Evolutionary conservation across 2,329 filamentous ascomycete genomes (phyloP), one percentile per base, ranked within the genome.

Genomic region (Gaeumannomyces sp.): DNA sequence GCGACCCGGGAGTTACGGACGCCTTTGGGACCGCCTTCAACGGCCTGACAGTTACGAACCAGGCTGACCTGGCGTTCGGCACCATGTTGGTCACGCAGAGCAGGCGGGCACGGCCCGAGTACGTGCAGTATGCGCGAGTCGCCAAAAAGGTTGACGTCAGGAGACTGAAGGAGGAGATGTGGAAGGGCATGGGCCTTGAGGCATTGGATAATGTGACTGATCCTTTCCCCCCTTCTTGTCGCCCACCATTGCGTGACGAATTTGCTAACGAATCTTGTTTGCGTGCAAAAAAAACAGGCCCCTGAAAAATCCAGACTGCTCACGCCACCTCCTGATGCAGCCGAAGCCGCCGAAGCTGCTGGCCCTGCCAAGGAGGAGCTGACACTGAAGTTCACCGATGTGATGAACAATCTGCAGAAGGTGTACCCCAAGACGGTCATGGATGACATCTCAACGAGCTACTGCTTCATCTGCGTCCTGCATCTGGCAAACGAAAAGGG

Each of bases 401-500:
- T 99, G 66, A 96, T 99, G 87, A 96, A 96, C 74, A 89, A 89
- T 67, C 80, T 99, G 60, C 91, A 96, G 74, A 78, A 83, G 5
- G 92, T 97, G 10, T 99, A 99, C 73, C 89, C 93, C 14, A 90
- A 91, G 75, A 84, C 91, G 70, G 86, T 88, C 66, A 91, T 99
- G 87, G 88, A 90, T 67, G 95, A 99, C 76, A 98, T 99, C 72
- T 97, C 93, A 50, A 99, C 95, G 0, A 96, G 85, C 68, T 89
- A 80, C 77, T 96, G 95, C 75, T 99, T 98, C 78, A 99, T 99
- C 72, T 96, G 91, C 71, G 78, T 97, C 65, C 79, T 97, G 69
- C 93, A 97, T 77, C 75, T 97, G 71, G 93, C 93, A 66, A 97
- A 97, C 77, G 93, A 97, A 74, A 94, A 96, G 79, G 93, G 93